Conservation (phyloP, 768 basidiomycete species). For the Pisolithus marmoratus region DNA sequence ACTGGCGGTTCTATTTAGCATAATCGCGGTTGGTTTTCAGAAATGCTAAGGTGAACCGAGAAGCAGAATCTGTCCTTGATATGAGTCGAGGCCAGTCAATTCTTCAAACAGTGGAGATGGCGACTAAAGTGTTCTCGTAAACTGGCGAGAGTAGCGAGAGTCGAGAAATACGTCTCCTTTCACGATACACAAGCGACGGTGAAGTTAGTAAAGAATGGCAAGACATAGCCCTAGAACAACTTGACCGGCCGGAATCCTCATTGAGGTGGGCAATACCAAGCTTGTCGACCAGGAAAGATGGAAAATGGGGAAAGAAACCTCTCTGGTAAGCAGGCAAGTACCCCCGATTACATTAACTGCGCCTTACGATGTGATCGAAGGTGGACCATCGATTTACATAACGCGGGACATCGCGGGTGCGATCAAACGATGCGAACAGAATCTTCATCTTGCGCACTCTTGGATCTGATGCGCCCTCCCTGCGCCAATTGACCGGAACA, state of each 20-base stretch:
- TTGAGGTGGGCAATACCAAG: constrained; percentile 54
- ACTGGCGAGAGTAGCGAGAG: constrained; percentile 95
- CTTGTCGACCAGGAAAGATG: constrained; percentile 46
- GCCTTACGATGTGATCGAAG: constrained; percentile 32
- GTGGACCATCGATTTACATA: constrained; percentile 90
- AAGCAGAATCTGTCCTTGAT: too few species aligned
- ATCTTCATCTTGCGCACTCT: constrained; percentile 81
- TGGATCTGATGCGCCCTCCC: constrained; percentile 82
- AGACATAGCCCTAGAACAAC: constrained; percentile 59
- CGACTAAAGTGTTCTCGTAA: too few species aligned
- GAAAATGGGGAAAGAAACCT: constrained; percentile 86
- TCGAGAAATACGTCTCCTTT: constrained; percentile 82
- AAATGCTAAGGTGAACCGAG: too few species aligned
- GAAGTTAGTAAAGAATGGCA: constrained; percentile 69
- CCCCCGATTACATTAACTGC: background rate
- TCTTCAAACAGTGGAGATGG: too few species aligned
- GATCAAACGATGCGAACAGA: constrained; percentile 90
- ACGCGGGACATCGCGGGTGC: constrained; percentile 95
- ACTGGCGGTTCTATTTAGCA: too few species aligned
- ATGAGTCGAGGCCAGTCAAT: too few species aligned
- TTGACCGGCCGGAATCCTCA: constrained; percentile 70
- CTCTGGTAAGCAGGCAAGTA: constrained; percentile 74
- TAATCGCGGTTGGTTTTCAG: too few species aligned
- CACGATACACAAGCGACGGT: constrained; percentile 91
- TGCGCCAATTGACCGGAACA: constrained; percentile 83